Evolutionary conservation across 2,329 filamentous ascomycete genomes (phyloP), one percentile per base, ranked within the genome.

Genomic region (Pyrenophora tritici-repentis): DNA sequence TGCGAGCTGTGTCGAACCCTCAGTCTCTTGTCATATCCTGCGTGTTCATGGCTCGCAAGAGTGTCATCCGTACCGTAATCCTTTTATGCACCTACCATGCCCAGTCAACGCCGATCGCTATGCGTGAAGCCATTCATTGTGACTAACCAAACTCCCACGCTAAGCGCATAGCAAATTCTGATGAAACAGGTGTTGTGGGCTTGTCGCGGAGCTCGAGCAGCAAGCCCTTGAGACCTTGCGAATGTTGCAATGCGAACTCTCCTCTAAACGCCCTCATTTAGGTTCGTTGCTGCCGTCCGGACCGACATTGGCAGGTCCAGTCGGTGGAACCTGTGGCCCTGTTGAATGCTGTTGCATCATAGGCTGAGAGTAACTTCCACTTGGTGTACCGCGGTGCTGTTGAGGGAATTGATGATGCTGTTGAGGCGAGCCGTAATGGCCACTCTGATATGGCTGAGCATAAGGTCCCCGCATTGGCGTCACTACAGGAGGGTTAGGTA

Each of bases 301-400:
- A 13, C 56, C 69, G 50, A 73, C 70, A 29, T 59, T 68, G 26
- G 67, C 67, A 22, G 70, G 70, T 5, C 70, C 72, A 6, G 71
- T 64, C 8, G 70, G 70, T 13, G 66, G 67, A 20, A 58, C 65
- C 55, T 74, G 72, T 43, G 70, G 68, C 16, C 67, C 70, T 48
- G 74, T 67, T 14, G 72, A 74, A 47, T 75, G 72, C 50, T 72
- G 68, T 43, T 71, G 72, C 65, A 75, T 71, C 73, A 75, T 75
- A 13, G 73, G 73, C 43, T 75, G 73, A n/a, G 67, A 63, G 48
- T 75, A 76, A 53, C 60, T 74, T 34, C 66, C 70, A 48, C 72
- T 74, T 9, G 74, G 71, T 4, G 73, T 75, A 39, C 72, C 73
- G 32, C 74, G 70, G 42, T 74, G 71, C 40, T 71, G 69, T 42